Conservation (phyloP, 257 asterid genomes). For the Solanum bulbocastanum region DNA sequence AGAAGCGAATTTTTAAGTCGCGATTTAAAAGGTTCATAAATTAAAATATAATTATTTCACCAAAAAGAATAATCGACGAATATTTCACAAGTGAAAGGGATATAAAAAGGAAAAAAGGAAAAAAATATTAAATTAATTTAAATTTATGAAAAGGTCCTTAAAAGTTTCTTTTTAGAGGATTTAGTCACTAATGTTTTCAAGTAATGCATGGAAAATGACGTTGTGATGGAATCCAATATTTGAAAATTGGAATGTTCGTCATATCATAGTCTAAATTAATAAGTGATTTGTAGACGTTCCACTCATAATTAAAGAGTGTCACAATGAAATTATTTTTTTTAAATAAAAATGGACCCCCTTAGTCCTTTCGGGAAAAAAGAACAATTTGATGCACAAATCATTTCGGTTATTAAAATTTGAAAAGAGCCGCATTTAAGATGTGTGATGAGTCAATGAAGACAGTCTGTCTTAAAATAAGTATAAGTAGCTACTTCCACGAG, state of each 20-base stretch:
- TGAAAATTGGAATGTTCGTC: background rate
- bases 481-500: rapidly evolving
- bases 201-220: background rate
- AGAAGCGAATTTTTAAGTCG: background rate
- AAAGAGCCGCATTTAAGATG: rapidly evolving
- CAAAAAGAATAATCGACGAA: background rate
- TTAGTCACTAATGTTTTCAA: background rate
- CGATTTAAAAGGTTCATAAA: background rate
- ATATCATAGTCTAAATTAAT: background rate
- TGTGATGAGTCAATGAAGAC: background rate
- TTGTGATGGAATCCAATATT: background rate
- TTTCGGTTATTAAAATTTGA: rapidly evolving
- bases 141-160: background rate
- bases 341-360: background rate
- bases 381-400: background rate
- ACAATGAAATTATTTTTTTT: background rate
- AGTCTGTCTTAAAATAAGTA: background rate
- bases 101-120: background rate
- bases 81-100: background rate
- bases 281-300: background rate
- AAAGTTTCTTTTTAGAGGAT: background rate
- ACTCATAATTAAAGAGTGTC: background rate
- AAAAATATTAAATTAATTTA: background rate
- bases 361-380: background rate
- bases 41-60: background rate